Evolutionary conservation across 2,329 filamentous ascomycete species (phyloP), one percentile per base, ranked within the genome.

Genomic region (Aspergillus piperis): DNA sequence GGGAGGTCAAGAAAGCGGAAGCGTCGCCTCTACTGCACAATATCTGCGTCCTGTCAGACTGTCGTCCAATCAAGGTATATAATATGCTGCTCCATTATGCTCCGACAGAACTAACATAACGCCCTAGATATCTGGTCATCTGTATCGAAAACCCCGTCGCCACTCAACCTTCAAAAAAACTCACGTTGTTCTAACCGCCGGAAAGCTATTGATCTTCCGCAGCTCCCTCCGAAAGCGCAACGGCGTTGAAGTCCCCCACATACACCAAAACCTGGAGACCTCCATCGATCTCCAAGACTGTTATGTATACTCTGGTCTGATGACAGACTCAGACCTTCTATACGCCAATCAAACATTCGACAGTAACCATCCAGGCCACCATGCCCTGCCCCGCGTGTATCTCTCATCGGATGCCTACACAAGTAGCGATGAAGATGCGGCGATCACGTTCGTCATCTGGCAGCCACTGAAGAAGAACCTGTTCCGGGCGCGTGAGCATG

Each of bases 401-500:
- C 80, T 84, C 32, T 80, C 73, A 3, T 67, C 84, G 55, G 85
- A 88, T 63, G 80, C 80, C 17, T 88, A 84, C 82, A 88, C 85
- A 19, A 83, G 80, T 25, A 83, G 81, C 0, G 86, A 89, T 64
- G 86, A 88, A 66, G 86, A 88, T 66, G 82, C 83, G n/a, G 86
- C 86, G 75, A 87, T 85, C 0, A 86, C 84, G 2, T 89, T 89
- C 68, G 86, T 88, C n/a, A 77, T 89, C 44, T 89, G 86, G 86
- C 83, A 87, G 64, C 83, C 83, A 39, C 80, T 82, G 63, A 80
- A 78, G 61, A 86, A 85, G 67, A 81, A 80, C 8, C 82, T 84
- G 67, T 88, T 88, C 69, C 75, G 76, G 51, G 77, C 74, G 4
- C 71, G 70, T n/a, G 74, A 80, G 61, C 67, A 72, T n/a, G 70